These are phyloP conservation scores for Hemileccinum impolitum DNA, from an alignment of 768 basidiomycete species.

Conservation along the genomic window DNA sequence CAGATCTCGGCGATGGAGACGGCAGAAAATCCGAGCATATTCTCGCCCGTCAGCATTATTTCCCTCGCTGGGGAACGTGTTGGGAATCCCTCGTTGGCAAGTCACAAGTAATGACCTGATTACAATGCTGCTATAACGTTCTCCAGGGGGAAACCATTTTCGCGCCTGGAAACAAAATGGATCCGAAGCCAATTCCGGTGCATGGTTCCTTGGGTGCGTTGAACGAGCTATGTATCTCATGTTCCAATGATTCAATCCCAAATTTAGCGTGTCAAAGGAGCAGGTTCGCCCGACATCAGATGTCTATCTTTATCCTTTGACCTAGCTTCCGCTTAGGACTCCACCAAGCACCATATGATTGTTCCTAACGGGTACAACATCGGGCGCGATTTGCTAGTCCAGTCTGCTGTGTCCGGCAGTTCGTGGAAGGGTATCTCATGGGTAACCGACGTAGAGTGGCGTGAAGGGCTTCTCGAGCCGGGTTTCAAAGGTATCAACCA, in stretches of 20 bases:
- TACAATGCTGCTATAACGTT: not conserved
- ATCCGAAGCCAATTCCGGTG: slow-evolving; percentile 62
- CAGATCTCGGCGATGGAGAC: slow-evolving; percentile 82
- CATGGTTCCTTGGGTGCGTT: slow-evolving; percentile 82
- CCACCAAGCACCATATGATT: slow-evolving; percentile 67
- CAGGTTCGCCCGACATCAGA: slow-evolving; percentile 33
- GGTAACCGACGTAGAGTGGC: slow-evolving; percentile 77
- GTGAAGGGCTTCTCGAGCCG: slow-evolving; percentile 60
- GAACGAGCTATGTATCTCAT: not conserved
- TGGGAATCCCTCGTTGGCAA: slow-evolving; percentile 78
- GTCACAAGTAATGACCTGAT: slow-evolving; percentile 1
- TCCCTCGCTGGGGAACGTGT: slow-evolving; percentile 79
- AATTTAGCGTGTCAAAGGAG: slow-evolving; percentile 68
- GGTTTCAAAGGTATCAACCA: slow-evolving; percentile 59
- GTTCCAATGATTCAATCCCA: not conserved
- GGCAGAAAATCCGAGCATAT: slow-evolving; percentile 64
- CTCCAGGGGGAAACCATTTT: slow-evolving; percentile 79
- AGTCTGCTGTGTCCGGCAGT: slow-evolving; percentile 56
- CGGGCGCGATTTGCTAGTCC: slow-evolving; percentile 77
- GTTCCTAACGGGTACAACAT: slow-evolving; percentile 76
- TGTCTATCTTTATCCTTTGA: not conserved
- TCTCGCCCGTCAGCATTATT: slow-evolving; percentile 75
- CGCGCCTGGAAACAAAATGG: slow-evolving; percentile 90
- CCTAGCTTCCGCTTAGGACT: slow-evolving; percentile 37
- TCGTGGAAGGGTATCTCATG: slow-evolving; percentile 67